phyloP scores from a whole-genome alignment of 2,329 filamentous ascomycete species.

The Claviceps monticola region DNA sequence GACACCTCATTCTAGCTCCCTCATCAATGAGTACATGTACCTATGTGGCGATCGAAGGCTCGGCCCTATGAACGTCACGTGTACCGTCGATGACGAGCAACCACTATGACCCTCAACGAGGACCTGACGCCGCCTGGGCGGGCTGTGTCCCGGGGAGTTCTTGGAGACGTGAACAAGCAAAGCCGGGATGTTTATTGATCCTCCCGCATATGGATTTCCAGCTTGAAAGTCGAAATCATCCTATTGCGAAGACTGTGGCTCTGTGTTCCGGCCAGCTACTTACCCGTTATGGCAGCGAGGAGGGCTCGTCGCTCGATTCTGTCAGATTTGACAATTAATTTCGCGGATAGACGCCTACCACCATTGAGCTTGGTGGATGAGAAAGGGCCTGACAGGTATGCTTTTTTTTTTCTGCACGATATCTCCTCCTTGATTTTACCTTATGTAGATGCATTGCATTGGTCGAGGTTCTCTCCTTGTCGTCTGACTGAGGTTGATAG shows the following conservation, averaged over 20 bases:
- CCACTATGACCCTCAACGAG: background rate
- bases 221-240: background rate
- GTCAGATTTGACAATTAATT: background rate
- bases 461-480: background rate
- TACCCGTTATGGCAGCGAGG: background rate
- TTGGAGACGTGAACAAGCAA: background rate
- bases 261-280: background rate
- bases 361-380: background rate
- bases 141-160: background rate
- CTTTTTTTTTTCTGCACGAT: no score
- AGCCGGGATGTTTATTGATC: background rate
- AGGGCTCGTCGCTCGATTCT: background rate
- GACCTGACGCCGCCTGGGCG: background rate
- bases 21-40: background rate
- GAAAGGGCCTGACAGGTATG: background rate
- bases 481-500: background rate
- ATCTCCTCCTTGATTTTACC: no score
- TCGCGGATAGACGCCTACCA: background rate
- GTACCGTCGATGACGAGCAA: background rate
- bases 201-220: background rate
- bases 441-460: no score
- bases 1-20: background rate
- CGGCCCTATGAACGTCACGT: background rate
- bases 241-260: background rate
- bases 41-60: background rate